Conservation (phyloP, 805 yeast genomes). For the Kazachstania viticola region DNA sequence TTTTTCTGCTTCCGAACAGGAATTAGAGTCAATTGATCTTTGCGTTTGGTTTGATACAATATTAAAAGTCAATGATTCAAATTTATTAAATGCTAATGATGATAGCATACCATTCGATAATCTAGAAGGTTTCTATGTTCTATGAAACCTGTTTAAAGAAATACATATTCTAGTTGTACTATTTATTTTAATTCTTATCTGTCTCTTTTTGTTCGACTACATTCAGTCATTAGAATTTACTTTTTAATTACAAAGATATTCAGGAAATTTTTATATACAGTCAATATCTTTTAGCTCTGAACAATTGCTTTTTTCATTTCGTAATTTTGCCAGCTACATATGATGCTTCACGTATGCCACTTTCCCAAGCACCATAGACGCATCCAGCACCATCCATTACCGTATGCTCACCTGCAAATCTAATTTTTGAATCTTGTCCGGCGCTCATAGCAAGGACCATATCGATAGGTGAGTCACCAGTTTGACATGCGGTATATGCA, state of each 20-base stretch:
- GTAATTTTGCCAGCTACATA: conserved; percentile 22
- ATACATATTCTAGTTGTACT: no score
- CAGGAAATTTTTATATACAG: no score
- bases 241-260: no score
- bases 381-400: conserved; percentile 82
- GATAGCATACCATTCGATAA: conserved; percentile 4
- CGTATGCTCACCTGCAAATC: conserved; percentile 92
- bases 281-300: no score
- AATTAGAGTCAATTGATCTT: conserved; percentile 16
- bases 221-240: no score
- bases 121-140: conserved; percentile 8
- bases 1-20: conserved; percentile 14
- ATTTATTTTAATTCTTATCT: no score
- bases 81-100: conserved; percentile 9
- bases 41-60: conserved; percentile 21
- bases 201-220: no score
- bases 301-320: no score
- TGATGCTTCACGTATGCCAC: conserved; percentile 52
- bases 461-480: conserved; percentile 60
- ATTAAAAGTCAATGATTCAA: conserved; percentile 9
- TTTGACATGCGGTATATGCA: conserved; percentile 61
- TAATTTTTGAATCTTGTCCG: conserved; percentile 40
- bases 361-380: conserved; percentile 80
- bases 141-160: no score
- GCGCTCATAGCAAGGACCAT: conserved; percentile 48